Evolutionary conservation across 2,329 filamentous ascomycete genomes (phyloP).

Genomic region (Stemphylium beticola): DNA sequence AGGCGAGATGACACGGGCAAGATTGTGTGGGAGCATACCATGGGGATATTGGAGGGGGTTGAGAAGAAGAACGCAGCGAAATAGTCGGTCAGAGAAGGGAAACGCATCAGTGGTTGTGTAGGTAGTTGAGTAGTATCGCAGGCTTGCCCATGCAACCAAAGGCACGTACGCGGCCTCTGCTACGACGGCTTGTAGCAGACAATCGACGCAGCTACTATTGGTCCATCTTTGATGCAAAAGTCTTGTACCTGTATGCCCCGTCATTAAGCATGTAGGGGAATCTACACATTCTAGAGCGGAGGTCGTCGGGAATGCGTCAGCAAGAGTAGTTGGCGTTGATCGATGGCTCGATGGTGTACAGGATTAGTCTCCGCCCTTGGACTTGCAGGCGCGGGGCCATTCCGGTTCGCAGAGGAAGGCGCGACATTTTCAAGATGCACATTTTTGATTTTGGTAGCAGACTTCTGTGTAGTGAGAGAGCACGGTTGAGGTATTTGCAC

Average conservation of each 20-base stretch:
- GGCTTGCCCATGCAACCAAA: background rate
- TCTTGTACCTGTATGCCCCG: too few relatives aligned
- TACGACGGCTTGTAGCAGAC: too few relatives aligned
- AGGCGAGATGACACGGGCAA: slow-evolving; percentile 33
- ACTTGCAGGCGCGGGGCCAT: background rate
- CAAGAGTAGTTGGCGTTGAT: background rate
- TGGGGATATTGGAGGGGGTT: slow-evolving; percentile 13
- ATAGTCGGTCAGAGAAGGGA: background rate
- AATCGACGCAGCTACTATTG: too few relatives aligned
- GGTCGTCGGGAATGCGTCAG: background rate
- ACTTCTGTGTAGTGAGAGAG: background rate
- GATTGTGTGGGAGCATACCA: slow-evolving; percentile 43
- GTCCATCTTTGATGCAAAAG: too few relatives aligned
- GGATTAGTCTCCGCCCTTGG: background rate
- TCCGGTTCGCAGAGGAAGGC: background rate
- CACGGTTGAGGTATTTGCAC: background rate
- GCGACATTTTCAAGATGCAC: background rate
- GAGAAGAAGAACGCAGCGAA: background rate
- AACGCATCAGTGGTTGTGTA: background rate
- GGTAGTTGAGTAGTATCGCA: background rate
- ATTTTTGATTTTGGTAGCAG: background rate
- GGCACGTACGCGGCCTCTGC: too few relatives aligned
- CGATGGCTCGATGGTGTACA: background rate
- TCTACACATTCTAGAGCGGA: background rate
- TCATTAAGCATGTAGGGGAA: too few relatives aligned